These are phyloP conservation scores for Trichomonas tenax DNA, from an alignment of 208 protist genomes.

Conservation along the genomic window DNA sequence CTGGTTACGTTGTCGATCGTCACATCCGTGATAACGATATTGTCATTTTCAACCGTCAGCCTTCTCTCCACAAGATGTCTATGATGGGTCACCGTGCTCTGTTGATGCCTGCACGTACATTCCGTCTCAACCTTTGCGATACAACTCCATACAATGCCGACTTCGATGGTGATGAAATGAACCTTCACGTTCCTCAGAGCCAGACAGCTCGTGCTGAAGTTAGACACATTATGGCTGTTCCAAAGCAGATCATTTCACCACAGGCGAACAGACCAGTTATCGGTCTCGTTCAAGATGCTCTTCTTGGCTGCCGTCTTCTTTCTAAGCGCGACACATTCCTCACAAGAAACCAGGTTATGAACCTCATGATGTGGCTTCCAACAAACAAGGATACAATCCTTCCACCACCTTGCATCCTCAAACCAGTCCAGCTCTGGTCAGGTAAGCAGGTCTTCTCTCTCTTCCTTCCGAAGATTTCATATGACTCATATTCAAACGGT, in stretches of 20 bases:
- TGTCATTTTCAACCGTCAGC: constrained; percentile 98
- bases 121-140: constrained; percentile 92
- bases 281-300: constrained; percentile 96
- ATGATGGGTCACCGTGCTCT: constrained; percentile 94
- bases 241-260: constrained; percentile 94
- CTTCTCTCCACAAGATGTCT: constrained; percentile 99
- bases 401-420: constrained; percentile 87
- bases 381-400: constrained; percentile 64
- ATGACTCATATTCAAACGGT: constrained; percentile 43
- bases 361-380: constrained; percentile 78
- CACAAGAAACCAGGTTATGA: constrained; percentile 76
- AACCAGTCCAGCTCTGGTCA: constrained; percentile 85
- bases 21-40: constrained; percentile 93
- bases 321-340: constrained; percentile 31
- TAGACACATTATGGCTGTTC: constrained; percentile 84
- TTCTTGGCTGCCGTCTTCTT: constrained; percentile 58
- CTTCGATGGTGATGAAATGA: constrained; percentile 99
- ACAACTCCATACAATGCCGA: constrained; percentile 99
- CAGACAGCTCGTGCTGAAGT: constrained; percentile 77
- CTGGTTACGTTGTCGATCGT: constrained; percentile 70
- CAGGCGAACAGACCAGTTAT: constrained; percentile 94
- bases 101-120: constrained; percentile 92
- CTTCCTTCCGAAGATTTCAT: constrained; percentile 78
- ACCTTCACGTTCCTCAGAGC: constrained; percentile 95
- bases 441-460: constrained; percentile 98